Evolutionary conservation across 257 asterid genomes (phyloP).

Genomic region (Ilex aquifolium): DNA sequence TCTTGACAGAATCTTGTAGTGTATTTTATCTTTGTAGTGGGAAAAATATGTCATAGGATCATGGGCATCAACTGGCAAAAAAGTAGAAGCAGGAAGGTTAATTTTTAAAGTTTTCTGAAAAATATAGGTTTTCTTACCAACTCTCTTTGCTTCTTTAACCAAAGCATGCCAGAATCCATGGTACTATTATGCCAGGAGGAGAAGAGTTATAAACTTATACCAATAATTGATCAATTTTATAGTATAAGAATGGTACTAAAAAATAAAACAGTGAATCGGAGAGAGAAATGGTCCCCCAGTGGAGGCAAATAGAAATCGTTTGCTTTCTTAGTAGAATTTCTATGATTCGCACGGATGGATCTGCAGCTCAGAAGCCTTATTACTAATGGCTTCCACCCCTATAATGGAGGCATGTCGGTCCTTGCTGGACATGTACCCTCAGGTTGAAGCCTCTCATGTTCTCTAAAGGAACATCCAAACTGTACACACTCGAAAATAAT

Average conservation of each 20-base stretch:
- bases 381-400: constrained; percentile 27
- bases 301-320: constrained; percentile 6
- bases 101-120: too few relatives aligned
- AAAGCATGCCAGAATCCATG: constrained; percentile 4
- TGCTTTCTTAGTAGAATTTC: neutral
- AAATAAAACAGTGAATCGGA: constrained; percentile 7
- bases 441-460: constrained; percentile 29
- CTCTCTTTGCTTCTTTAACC: constrained; percentile 4
- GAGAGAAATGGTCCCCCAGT: constrained; percentile 32
- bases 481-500: too few relatives aligned
- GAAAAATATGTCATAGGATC: constrained; percentile 3
- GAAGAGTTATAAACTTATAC: constrained; percentile 5
- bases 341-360: constrained; percentile 3
- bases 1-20: neutral
- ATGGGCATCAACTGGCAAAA: constrained; percentile 11
- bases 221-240: constrained; percentile 29
- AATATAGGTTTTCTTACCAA: neutral
- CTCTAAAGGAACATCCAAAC: constrained; percentile 1
- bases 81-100: too few relatives aligned
- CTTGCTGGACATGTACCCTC: constrained; percentile 70
- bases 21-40: constrained; percentile 1
- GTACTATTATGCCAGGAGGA: neutral
- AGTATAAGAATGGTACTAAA: neutral
- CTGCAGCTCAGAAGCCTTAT: constrained; percentile 10
- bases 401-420: constrained; percentile 65